Base-by-base conservation (phyloP, 2,329 filamentous ascomycete genomes). In the Ceratocystis albifundus region DNA sequence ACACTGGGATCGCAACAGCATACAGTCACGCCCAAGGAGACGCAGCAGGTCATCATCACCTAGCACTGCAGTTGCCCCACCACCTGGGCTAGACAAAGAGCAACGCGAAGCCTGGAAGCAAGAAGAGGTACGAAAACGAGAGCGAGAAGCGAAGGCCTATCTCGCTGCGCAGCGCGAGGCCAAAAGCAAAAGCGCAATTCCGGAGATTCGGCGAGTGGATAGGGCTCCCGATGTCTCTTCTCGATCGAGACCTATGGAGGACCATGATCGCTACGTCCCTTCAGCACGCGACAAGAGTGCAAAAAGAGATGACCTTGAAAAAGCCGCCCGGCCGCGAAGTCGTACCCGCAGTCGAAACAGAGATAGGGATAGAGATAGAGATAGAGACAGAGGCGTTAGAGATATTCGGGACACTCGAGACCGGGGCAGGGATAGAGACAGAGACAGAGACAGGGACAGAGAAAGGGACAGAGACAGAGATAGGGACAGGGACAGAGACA, bases 71-170 rank as follows among this genome's bases (percentile, higher is more conserved):
- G 71, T 73, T 3, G 74, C 76, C 36, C 76, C 77, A 1, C 74
- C 76, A 1, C 74, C 76, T 0, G 74, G 73, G 17, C 73, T 77
- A 22, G 79, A 76, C 66, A 79, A 79, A 62, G 77, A 79, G n/a
- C 79, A 78, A 50, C 75, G 78, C 30, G 82, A 84, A 70, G 79
- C 78, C 17, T 82, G 82, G 78, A 86, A 86, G 72, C 80, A 82
- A 69, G 80, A 81, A 67, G 83, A 85, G 70, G 83, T 84, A 65
- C 82, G 79, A 72, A 83, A 84, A 72, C 80, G 84, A 63, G 83
- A 86, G 72, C 80, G 80, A 69, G 84, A 86, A 73, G 84, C 84
- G 48, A 86, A 85, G 72, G 83, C 82, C 3, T 87, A 86, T 70
- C 75, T 86, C 46, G 83, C 83, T 5, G 83, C 82, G 2, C 82